Conservation (phyloP, 495 filamentous ascomycete species). For the Talaromyces wortmannii region DNA sequence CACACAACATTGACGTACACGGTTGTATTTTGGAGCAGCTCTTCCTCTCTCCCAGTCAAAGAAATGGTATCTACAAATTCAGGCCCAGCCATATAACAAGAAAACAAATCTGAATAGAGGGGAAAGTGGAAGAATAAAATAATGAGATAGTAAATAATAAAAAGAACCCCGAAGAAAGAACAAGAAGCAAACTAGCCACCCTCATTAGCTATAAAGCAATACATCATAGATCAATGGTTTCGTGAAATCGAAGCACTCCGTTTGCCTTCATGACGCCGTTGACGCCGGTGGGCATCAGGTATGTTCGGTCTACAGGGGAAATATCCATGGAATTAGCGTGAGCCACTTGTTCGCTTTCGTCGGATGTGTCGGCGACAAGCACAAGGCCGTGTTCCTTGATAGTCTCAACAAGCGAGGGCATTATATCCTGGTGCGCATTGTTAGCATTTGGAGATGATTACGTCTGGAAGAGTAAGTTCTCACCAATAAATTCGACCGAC, state of each 20-base stretch:
- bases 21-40: too few relatives aligned
- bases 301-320: slow-evolving; percentile 31
- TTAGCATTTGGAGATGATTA: slow-evolving; percentile 16
- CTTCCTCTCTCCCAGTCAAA: too few relatives aligned
- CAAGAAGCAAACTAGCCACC: too few relatives aligned
- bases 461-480: slow-evolving; percentile 12
- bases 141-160: too few relatives aligned
- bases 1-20: too few relatives aligned
- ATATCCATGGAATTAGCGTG: slow-evolving; percentile 34
- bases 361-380: slow-evolving; percentile 80
- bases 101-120: too few relatives aligned
- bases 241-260: slow-evolving; percentile 85
- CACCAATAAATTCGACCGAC: slow-evolving; percentile 78
- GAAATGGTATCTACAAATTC: too few relatives aligned
- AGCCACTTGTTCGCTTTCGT: slow-evolving; percentile 31
- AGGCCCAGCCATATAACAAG: too few relatives aligned
- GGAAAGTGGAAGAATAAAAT: too few relatives aligned
- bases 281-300: slow-evolving; percentile 57
- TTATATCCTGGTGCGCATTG: slow-evolving; percentile 60
- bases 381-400: slow-evolving; percentile 93
- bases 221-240: slow-evolving; percentile 82
- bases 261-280: slow-evolving; percentile 82
- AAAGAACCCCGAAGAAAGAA: too few relatives aligned
- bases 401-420: slow-evolving; percentile 83
- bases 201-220: neutral